Percentiles rank a stretch among this genome's conserved stretches.
Conservation (phyloP, 2,329 filamentous ascomycete genomes). For the Leptographium radiaticola region DNA sequence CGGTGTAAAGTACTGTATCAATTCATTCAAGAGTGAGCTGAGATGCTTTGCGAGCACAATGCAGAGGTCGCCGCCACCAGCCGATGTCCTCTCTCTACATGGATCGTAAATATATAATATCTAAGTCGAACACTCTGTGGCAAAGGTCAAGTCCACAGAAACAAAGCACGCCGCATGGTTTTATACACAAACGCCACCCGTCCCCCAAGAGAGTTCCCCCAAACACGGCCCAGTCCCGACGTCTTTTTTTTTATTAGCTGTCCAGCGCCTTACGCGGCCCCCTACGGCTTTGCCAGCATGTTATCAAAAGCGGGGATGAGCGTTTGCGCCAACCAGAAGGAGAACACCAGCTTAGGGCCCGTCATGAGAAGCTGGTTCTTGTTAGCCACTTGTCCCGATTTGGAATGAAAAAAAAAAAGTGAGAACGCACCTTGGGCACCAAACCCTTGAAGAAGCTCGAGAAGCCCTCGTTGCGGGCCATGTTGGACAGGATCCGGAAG, state of each 20-base stretch:
- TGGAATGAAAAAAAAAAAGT: not conserved
- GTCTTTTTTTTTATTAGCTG: not conserved
- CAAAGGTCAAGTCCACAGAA: not conserved
- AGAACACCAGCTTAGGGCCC: conserved; percentile 96
- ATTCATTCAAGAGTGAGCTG: not conserved
- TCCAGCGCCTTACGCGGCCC: not conserved
- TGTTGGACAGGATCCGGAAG: conserved; percentile 81
- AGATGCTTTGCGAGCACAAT: not conserved
- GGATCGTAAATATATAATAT: not conserved
- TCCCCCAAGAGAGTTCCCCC: not conserved
- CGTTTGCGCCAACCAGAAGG: conserved; percentile 98
- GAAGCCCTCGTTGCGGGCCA: conserved; percentile 81
- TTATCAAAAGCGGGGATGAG: conserved; percentile 81
- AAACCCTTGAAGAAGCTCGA: conserved; percentile 94
- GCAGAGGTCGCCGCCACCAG: not conserved
- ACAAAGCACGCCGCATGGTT: not conserved
- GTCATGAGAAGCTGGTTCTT: conserved; percentile 73
- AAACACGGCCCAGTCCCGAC: not conserved
- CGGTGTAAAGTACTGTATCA: not conserved
- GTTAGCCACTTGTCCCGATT: conserved; percentile 1
- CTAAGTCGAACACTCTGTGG: not conserved
- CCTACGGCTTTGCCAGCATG: conserved; percentile 9
- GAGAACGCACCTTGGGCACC: conserved; percentile 60
- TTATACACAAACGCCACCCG: not conserved
- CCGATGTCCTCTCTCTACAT: not conserved